Base-by-base conservation (phyloP, 768 basidiomycete species). In the Podaxis carcinomalis region DNA sequence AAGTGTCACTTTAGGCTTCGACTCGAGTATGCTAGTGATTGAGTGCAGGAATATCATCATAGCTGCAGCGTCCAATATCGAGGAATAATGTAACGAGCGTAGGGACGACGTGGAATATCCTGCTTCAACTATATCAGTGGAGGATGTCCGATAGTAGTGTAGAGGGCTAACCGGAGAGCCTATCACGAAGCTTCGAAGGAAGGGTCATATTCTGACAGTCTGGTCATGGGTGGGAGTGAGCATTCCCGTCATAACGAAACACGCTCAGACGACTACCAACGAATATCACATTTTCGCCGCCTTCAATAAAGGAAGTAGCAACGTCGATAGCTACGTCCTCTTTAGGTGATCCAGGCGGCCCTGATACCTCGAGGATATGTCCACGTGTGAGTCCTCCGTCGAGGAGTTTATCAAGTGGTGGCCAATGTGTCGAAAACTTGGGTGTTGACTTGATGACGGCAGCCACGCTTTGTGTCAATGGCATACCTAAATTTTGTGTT, bases 271-370 rank as follows among this genome's bases (percentile, higher is more conserved):
- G 66, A 75, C 72, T 71, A 90, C 90, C 90, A 62, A 87, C 74
- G 64, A 90, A 86, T 21, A 92, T 70, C 4, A 87, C 79, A n/a
- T 80, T 78, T 51, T 83, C 77, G 0, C 75, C 75, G 3, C 74
- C 70, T 61, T 81, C 73, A 2, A 81, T 72, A 58, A 87, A 84
- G 2, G 72, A 77, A 36, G 72, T 69, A 13, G 80, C 77, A 49
- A 89, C 78, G 54, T 79, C 77, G 13, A 80, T 70, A 7, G 82
- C 81, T 6, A 90, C 64, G 11, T 66, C 68, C 61, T 87, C 87
- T 64, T 89, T 92, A 9, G 83, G 80, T 40, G 82, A 80, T 51
- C 90, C 90, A 0, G 90, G 90, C 49, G 89, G 87, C 0, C 90
- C 90, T 32, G 88, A 88, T 65, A 92, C 74, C 73, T 92, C 90